Conservation (phyloP, 2,329 filamentous ascomycete genomes). For the Ophiostoma triangulosporum region DNA sequence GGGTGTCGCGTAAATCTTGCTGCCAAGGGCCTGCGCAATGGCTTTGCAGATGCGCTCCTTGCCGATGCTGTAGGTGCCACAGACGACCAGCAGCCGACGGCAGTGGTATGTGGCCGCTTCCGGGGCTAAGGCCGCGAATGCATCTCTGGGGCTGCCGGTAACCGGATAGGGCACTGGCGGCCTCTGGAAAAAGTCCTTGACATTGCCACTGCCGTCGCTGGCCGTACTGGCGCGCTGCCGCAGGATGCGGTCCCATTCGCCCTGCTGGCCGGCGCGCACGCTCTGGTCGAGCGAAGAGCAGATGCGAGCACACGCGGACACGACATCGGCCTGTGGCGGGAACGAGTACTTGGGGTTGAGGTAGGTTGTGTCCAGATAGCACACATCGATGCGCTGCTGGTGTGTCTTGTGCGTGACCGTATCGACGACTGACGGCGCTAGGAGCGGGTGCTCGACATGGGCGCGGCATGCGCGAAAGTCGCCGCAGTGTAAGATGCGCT, state of each 20-base stretch:
- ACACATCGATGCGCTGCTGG: slow-evolving; percentile 85
- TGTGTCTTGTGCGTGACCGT: slow-evolving; percentile 48
- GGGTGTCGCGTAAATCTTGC: slow-evolving; percentile 79
- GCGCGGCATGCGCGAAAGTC: slow-evolving; percentile 85
- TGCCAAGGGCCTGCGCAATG: slow-evolving; percentile 71
- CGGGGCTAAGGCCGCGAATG: slow-evolving; percentile 15
- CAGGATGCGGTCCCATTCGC: slow-evolving; percentile 31
- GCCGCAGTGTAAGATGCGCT: slow-evolving; percentile 85
- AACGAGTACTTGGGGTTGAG: slow-evolving; percentile 93
- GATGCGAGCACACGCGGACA: slow-evolving; percentile 74
- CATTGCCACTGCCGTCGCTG: slow-evolving; percentile 25
- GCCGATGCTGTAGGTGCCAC: slow-evolving; percentile 94
- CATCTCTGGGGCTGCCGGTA: slow-evolving; percentile 8
- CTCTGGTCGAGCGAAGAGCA: slow-evolving; percentile 42
- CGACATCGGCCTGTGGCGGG: slow-evolving; percentile 76
- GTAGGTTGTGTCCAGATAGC: slow-evolving; percentile 96
- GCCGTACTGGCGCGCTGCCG: slow-evolving; percentile 20
- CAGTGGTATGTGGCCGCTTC: background rate
- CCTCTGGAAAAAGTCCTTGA: slow-evolving; percentile 37
- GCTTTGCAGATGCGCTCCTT: slow-evolving; percentile 93
- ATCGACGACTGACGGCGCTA: slow-evolving; percentile 64
- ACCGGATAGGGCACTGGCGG: slow-evolving; percentile 19
- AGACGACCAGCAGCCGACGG: slow-evolving; percentile 66
- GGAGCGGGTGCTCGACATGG: slow-evolving; percentile 68
- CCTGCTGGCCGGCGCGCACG: slow-evolving; percentile 25